phyloP scores from a whole-genome alignment of 2,329 filamentous ascomycete species.

The Cladophialophora carrionii region DNA sequence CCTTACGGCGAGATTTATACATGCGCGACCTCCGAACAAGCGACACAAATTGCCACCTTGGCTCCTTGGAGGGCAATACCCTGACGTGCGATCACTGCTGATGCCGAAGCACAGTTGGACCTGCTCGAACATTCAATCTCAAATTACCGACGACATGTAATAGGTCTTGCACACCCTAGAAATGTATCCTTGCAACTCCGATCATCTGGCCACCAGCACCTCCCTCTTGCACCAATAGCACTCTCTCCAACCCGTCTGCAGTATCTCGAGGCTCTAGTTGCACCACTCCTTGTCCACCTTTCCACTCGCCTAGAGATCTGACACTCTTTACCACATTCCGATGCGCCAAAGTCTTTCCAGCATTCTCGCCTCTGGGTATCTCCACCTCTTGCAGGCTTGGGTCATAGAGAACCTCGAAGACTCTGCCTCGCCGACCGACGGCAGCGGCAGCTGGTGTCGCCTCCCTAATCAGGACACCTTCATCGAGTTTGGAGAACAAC shows the following conservation, averaged over 20 bases:
- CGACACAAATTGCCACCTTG: too few species aligned
- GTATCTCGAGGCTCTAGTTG: conserved; percentile 4
- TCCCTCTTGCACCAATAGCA: conserved; percentile 17
- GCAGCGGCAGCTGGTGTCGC: conserved; percentile 11
- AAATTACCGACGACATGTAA: background rate
- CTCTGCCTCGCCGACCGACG: conserved; percentile 7
- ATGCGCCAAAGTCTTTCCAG: conserved; percentile 15
- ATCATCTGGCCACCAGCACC: conserved; percentile 15
- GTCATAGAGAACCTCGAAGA: conserved; percentile 19
- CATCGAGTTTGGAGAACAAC: conserved; percentile 19
- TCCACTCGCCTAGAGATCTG: conserved; percentile 10
- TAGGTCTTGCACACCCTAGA: background rate
- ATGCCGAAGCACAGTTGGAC: background rate
- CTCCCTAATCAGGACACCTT: conserved; percentile 15
- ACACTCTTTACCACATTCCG: conserved; percentile 22
- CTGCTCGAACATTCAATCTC: background rate
- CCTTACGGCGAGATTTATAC: too few species aligned
- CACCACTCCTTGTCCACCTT: conserved; percentile 9
- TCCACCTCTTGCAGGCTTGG: conserved; percentile 12
- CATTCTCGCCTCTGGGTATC: conserved; percentile 13
- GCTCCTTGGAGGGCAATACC: background rate
- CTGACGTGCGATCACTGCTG: background rate
- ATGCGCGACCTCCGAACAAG: too few species aligned
- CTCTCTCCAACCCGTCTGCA: conserved; percentile 4
- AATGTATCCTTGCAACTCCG: conserved; percentile 18